Percentiles rank a stretch among this genome's conserved stretches.
phyloP scores from a whole-genome alignment of 192 early-diverging fungal genomes.

The Diversispora epigaea region DNA sequence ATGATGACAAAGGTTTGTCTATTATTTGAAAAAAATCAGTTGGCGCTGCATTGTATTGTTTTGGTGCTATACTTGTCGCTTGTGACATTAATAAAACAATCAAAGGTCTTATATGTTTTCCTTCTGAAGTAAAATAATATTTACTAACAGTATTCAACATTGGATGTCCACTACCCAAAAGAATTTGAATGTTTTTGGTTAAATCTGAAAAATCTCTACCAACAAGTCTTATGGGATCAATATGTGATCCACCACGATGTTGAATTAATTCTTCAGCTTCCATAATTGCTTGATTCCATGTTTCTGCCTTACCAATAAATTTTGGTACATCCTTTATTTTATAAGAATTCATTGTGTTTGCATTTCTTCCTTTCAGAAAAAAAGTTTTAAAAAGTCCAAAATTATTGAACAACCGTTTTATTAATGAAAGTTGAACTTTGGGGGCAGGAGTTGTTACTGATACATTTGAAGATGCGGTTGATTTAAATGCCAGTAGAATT shows the following conservation, averaged over 20 bases:
- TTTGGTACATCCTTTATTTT: not conserved
- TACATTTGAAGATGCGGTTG: too few species aligned
- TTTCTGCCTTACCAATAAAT: not conserved
- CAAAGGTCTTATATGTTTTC: slow-evolving; percentile 91
- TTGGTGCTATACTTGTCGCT: slow-evolving; percentile 73
- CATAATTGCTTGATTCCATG: slow-evolving; percentile 53
- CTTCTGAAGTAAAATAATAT: slow-evolving; percentile 85
- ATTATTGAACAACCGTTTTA: not conserved
- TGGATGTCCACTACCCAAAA: slow-evolving; percentile 86
- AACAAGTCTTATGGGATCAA: too few species aligned
- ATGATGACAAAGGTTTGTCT: slow-evolving; percentile 63
- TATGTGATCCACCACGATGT: slow-evolving; percentile 44
- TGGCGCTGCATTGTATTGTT: slow-evolving; percentile 43
- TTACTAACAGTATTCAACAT: slow-evolving; percentile 83
- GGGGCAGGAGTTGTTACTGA: too few species aligned
- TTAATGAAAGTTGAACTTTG: not conserved
- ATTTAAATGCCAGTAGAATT: too few species aligned
- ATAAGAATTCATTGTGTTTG: not conserved
- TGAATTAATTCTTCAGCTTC: slow-evolving; percentile 56
- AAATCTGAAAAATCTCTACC: slow-evolving; percentile 83
- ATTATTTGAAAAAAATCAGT: slow-evolving; percentile 58
- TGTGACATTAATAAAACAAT: slow-evolving; percentile 87
- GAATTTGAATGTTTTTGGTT: slow-evolving; percentile 77
- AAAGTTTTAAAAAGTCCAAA: not conserved
- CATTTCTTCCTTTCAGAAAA: not conserved